Conservation (phyloP, 257 asterid species). For the Fraxinus americana region DNA sequence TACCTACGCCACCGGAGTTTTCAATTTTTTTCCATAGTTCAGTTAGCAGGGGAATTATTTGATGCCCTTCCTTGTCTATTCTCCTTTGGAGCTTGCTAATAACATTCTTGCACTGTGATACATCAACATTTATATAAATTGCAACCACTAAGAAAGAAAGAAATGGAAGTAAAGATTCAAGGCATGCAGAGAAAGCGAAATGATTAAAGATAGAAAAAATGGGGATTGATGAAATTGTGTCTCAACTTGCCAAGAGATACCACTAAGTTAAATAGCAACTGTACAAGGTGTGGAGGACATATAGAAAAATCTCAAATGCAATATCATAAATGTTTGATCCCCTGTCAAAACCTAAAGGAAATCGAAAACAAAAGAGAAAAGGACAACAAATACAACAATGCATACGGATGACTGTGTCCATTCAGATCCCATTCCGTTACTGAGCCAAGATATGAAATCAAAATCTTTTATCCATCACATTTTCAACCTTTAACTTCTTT, state of each 20-base stretch:
- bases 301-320: not conserved
- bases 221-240: not conserved
- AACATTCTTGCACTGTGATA: slow-evolving; percentile 89
- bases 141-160: slow-evolving; percentile 9
- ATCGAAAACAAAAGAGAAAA: not conserved
- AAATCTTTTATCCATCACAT: not conserved
- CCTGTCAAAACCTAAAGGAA: not conserved
- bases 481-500: not conserved
- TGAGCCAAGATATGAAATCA: not conserved
- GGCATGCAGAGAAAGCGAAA: not conserved
- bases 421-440: not conserved
- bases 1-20: slow-evolving; percentile 50
- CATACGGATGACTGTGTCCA: not conserved
- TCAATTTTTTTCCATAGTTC: slow-evolving; percentile 90
- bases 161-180: not conserved
- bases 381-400: not conserved
- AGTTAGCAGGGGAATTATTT: slow-evolving; percentile 80
- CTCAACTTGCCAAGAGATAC: slow-evolving; percentile 1
- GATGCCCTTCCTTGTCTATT: slow-evolving; percentile 82
- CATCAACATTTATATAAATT: slow-evolving; percentile 14
- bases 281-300: not conserved
- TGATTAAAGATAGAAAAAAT: not conserved
- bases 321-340: not conserved
- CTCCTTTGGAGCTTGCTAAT: slow-evolving; percentile 82
- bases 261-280: not conserved